phyloP scores from a whole-genome alignment of 2,329 filamentous ascomycete species.

The Lasiodiplodia citricola region DNA sequence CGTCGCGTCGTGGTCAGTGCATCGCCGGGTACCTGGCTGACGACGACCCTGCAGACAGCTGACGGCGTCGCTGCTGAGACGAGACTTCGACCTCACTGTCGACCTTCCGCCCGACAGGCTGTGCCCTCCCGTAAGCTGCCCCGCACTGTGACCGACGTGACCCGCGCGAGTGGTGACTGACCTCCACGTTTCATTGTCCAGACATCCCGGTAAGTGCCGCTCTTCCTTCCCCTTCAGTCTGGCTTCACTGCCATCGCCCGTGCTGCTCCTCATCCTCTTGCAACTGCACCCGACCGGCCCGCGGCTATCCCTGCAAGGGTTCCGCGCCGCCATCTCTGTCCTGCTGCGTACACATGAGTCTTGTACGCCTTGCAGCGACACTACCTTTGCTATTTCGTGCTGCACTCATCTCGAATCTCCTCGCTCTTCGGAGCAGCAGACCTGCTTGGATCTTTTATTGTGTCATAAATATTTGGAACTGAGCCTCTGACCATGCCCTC shows the following conservation, averaged over 20 bases:
- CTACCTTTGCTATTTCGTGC: background rate
- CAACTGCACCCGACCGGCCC: background rate
- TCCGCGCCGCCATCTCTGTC: too few relatives aligned
- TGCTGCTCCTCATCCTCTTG: background rate
- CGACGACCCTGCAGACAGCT: slow-evolving; percentile 56
- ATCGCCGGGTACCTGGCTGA: slow-evolving; percentile 21
- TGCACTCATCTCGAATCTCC: background rate
- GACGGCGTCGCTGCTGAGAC: slow-evolving; percentile 76
- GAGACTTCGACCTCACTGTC: slow-evolving; percentile 75
- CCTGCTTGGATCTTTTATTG: too few relatives aligned
- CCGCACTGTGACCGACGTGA: slow-evolving; percentile 9
- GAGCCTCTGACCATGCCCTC: background rate
- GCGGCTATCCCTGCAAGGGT: background rate
- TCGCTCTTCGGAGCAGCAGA: background rate
- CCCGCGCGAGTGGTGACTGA: slow-evolving; percentile 9
- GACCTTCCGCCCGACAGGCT: slow-evolving; percentile 77
- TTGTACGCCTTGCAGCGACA: background rate
- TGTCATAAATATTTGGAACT: background rate
- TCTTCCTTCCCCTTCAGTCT: background rate
- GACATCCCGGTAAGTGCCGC: slow-evolving; percentile 9
- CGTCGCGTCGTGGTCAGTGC: slow-evolving; percentile 3
- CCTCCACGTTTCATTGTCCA: slow-evolving; percentile 39
- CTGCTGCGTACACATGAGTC: background rate
- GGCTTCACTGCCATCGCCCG: background rate
- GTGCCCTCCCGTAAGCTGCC: slow-evolving; percentile 73